A percentile compares a stretch with the other conserved stretches of the same genome.
Conservation (phyloP, 148 eudicot species). For the Dianthus caryophyllus region DNA sequence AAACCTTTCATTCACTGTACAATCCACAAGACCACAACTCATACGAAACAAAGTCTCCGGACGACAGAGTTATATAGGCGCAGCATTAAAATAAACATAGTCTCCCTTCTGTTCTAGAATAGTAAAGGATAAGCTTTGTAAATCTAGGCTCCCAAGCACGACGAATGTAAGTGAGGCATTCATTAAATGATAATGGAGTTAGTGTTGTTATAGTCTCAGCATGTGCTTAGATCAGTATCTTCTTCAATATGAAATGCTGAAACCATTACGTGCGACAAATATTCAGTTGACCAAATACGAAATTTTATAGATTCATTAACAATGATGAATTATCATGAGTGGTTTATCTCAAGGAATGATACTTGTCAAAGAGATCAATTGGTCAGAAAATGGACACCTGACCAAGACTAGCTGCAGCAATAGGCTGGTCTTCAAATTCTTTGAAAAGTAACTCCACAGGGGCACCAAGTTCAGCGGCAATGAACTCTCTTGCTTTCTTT, state of each 20-base stretch:
- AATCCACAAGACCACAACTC: not conserved
- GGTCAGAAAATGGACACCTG: constrained; percentile 57
- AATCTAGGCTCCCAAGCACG: not conserved
- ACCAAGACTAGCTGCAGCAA: constrained; percentile 99
- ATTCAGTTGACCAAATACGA: not conserved
- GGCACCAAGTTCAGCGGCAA: constrained; percentile 75
- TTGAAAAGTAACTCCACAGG: constrained; percentile 65
- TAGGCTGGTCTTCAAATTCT: constrained; percentile 91
- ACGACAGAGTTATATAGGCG: not conserved
- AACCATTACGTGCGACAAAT: no score
- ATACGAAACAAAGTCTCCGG: not conserved
- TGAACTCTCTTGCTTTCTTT: constrained; percentile 65
- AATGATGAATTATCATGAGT: not conserved
- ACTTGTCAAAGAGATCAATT: not conserved
- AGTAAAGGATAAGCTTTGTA: not conserved
- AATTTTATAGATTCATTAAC: not conserved
- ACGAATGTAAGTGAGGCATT: no score
- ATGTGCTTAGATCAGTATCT: no score
- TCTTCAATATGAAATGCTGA: no score
- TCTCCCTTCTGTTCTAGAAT: not conserved
- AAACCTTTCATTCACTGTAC: not conserved
- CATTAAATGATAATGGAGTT: no score
- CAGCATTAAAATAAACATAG: not conserved
- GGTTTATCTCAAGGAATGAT: not conserved
- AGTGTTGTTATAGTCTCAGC: no score